A percentile compares a stretch with the other conserved stretches of the same genome.
Evolutionary conservation across 106 monocot species (phyloP).

Genomic region (Vanilla planifolia): DNA sequence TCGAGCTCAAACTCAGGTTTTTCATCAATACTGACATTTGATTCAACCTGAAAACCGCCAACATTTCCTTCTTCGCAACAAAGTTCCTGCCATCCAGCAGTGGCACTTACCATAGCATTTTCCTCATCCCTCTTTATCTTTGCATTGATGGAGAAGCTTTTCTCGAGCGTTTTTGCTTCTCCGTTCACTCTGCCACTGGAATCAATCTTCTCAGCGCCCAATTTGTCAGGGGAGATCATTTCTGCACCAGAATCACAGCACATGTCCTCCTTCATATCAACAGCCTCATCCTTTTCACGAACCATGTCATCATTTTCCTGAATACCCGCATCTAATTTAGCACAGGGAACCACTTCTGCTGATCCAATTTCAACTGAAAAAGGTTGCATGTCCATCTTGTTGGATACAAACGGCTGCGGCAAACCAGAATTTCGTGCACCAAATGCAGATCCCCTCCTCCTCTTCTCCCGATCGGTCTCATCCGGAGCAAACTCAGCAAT

Average conservation of each 20-base stretch:
- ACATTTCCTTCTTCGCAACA: slow-evolving; percentile 24
- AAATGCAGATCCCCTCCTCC: slow-evolving; percentile 25
- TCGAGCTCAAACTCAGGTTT: slow-evolving; percentile 51
- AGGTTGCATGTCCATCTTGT: slow-evolving; percentile 17
- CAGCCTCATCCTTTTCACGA: slow-evolving; percentile 8
- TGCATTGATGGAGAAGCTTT: slow-evolving; percentile 40
- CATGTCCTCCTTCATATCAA: slow-evolving; percentile 13
- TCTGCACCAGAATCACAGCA: slow-evolving; percentile 7
- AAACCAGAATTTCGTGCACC: background rate
- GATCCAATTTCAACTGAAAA: slow-evolving; percentile 8
- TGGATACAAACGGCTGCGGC: background rate
- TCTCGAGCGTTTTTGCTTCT: slow-evolving; percentile 12
- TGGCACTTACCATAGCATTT: slow-evolving; percentile 31
- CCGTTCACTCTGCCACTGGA: slow-evolving; percentile 13
- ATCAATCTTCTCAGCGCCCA: slow-evolving; percentile 13
- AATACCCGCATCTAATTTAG: slow-evolving; percentile 7
- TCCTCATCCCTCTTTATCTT: slow-evolving; percentile 43
- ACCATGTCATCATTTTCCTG: slow-evolving; percentile 10
- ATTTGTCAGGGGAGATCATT: background rate
- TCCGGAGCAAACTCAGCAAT: slow-evolving; percentile 79
- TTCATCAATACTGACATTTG: slow-evolving; percentile 26
- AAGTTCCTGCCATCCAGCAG: slow-evolving; percentile 49
- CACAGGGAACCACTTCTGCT: background rate
- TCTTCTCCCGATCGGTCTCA: slow-evolving; percentile 65
- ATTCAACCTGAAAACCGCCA: slow-evolving; percentile 12